These are phyloP conservation scores for Euphorbia tirucalli DNA, from an alignment of 345 rosid genomes.

Conservation along the genomic window DNA sequence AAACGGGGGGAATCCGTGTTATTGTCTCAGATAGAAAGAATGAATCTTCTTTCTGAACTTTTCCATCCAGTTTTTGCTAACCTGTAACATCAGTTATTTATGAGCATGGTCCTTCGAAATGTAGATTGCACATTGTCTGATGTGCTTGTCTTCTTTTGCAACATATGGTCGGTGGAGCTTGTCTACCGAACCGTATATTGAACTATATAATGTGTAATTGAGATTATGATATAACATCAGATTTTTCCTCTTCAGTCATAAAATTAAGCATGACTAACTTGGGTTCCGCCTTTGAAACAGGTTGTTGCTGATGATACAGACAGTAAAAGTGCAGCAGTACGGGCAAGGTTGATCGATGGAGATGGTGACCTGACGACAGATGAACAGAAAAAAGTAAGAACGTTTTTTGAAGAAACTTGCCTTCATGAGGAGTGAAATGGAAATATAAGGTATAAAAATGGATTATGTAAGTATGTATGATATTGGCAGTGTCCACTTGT, in stretches of 20 bases:
- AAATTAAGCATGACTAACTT: too few species aligned
- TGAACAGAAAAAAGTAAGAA: slow-evolving; percentile 52
- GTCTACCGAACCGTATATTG: background rate
- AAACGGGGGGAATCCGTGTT: background rate
- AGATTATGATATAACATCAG: too few species aligned
- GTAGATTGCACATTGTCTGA: background rate
- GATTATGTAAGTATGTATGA: too few species aligned
- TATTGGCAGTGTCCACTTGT: too few species aligned
- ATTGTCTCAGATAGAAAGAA: too few species aligned
- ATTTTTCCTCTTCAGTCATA: too few species aligned
- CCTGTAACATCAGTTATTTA: background rate
- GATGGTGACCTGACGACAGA: slow-evolving; percentile 60
- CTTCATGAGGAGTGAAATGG: slow-evolving; percentile 32
- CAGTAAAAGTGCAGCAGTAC: slow-evolving; percentile 36
- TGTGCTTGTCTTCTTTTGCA: background rate
- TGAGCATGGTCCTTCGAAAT: background rate
- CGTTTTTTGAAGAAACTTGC: slow-evolving; percentile 57
- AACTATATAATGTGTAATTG: too few species aligned
- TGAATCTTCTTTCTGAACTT: background rate
- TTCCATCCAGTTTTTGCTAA: background rate
- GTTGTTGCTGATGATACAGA: slow-evolving; percentile 43
- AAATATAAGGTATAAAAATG: background rate
- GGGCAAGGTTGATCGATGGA: slow-evolving; percentile 50
- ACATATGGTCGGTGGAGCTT: background rate
- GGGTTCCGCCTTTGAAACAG: slow-evolving; percentile 33